Conservation (phyloP, 225 moss, liverwort and hornwort genomes). For the Asterella californica region DNA sequence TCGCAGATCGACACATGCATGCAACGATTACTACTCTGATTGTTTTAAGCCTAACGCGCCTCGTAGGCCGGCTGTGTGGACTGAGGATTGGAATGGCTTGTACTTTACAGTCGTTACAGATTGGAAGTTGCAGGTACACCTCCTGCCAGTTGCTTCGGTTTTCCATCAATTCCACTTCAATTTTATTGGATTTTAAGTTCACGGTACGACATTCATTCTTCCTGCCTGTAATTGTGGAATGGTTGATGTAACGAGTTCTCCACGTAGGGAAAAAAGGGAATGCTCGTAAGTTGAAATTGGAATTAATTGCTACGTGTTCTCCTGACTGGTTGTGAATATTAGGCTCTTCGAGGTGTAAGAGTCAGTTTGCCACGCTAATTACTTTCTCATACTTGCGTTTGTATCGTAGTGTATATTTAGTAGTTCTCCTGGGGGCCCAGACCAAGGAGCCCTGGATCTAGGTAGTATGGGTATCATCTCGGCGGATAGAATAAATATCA, state of each 20-base stretch:
- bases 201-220: background rate
- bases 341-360: background rate
- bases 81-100: slow-evolving; percentile 99
- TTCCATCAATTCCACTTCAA: background rate
- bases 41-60: slow-evolving; percentile 58
- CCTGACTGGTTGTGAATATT: background rate
- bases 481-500: slow-evolving; percentile 91
- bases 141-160: slow-evolving; percentile 9
- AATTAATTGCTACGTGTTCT: background rate
- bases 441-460: slow-evolving; percentile 79
- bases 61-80: slow-evolving; percentile 74
- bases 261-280: no score
- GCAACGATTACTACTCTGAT: slow-evolving; percentile 92
- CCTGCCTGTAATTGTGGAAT: background rate
- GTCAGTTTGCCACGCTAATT: no score
- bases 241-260: background rate
- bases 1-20: slow-evolving; percentile 90
- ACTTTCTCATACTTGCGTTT: background rate
- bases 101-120: slow-evolving; percentile 21
- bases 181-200: background rate
- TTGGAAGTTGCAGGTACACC: no score
- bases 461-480: slow-evolving; percentile 95
- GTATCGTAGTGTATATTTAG: slow-evolving; percentile 67
- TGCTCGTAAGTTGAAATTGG: no score
- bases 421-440: slow-evolving; percentile 62